Conservation (phyloP, 2,329 filamentous ascomycete genomes). For the Ophiobolus disseminans region DNA sequence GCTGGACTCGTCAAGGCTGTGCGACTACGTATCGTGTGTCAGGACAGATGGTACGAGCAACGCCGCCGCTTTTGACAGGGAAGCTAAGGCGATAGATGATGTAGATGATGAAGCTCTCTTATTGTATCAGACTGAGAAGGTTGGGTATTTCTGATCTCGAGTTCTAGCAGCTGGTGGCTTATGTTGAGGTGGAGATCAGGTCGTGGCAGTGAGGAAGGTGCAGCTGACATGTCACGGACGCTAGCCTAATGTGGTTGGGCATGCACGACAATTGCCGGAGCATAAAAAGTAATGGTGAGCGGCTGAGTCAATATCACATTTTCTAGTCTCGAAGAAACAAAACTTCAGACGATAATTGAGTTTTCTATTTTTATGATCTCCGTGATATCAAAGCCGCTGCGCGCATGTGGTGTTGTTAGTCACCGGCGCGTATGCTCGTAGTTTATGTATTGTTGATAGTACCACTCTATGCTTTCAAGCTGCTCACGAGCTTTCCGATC, state of each 20-base stretch:
- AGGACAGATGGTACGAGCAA: no score
- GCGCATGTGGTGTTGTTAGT: no score
- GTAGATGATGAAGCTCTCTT: not conserved
- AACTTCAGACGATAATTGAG: no score
- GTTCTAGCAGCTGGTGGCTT: no score
- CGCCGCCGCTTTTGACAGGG: no score
- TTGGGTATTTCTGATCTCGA: not conserved
- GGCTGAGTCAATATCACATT: no score
- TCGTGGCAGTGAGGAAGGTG: constrained; percentile 1
- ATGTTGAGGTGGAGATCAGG: not conserved
- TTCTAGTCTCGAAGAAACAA: no score
- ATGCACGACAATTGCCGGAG: not conserved
- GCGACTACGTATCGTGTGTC: no score
- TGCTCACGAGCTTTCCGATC: constrained; percentile 27
- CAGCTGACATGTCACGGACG: constrained; percentile 8
- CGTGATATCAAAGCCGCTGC: no score
- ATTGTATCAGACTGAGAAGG: not conserved
- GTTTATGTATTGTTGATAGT: not conserved
- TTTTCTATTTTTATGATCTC: no score
- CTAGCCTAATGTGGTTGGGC: not conserved
- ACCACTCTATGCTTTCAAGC: constrained; percentile 14
- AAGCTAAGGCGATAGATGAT: no score
- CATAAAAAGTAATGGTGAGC: not conserved
- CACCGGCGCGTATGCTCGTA: no score
- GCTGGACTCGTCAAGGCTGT: not conserved